Evolutionary conservation across 2,329 filamentous ascomycete genomes (phyloP).

Genomic region (Xylariaceae sp.): DNA sequence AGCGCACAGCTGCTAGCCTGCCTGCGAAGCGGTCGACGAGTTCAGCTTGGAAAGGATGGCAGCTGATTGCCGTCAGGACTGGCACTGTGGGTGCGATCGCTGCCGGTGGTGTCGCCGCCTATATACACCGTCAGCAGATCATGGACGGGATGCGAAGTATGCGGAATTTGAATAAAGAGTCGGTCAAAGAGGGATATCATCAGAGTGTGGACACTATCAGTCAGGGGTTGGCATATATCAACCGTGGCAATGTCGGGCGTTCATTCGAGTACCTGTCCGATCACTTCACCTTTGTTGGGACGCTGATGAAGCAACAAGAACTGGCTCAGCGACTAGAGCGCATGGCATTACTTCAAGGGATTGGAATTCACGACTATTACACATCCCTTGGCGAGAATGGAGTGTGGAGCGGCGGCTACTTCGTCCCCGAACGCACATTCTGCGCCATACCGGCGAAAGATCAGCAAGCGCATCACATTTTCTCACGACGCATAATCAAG

Average conservation of each 20-base stretch:
- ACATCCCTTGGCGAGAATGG: slow-evolving; percentile 71
- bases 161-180: slow-evolving; percentile 45
- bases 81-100: slow-evolving; percentile 78
- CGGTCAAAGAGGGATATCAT: slow-evolving; percentile 46
- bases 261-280: slow-evolving; percentile 76
- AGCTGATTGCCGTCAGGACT: slow-evolving; percentile 69
- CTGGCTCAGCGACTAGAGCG: slow-evolving; percentile 63
- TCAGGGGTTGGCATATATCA: slow-evolving; percentile 54
- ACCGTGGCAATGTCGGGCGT: slow-evolving; percentile 56
- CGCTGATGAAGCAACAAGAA: slow-evolving; percentile 70
- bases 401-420: slow-evolving; percentile 56
- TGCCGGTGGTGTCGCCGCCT: slow-evolving; percentile 76
- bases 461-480: slow-evolving; percentile 38
- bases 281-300: slow-evolving; percentile 82
- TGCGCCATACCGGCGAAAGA: slow-evolving; percentile 63
- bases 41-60: slow-evolving; percentile 51
- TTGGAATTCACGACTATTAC: slow-evolving; percentile 74
- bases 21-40: slow-evolving; percentile 23
- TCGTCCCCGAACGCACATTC: slow-evolving; percentile 69
- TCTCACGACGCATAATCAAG: slow-evolving; percentile 57
- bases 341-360: slow-evolving; percentile 55
- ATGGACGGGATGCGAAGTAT: slow-evolving; percentile 43
- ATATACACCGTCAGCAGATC: slow-evolving; percentile 71
- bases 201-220: slow-evolving; percentile 46
- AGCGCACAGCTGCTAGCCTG: slow-evolving; percentile 19